These are phyloP conservation scores for Paramyrothecium sp. DNA, from an alignment of 2,329 filamentous ascomycete species.

Conservation along the genomic window DNA sequence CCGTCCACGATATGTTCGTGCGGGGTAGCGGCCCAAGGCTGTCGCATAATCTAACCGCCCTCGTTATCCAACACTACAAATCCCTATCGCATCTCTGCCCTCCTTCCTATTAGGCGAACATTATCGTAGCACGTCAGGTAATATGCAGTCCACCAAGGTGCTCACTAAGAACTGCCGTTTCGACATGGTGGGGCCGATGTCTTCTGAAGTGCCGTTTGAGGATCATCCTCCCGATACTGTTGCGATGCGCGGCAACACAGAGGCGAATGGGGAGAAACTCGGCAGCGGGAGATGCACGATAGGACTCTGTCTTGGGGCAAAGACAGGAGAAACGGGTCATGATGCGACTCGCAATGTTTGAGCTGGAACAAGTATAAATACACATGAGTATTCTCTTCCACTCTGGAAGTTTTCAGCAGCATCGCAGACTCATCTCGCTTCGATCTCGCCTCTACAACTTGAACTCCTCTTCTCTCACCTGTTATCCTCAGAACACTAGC, in stretches of 20 bases:
- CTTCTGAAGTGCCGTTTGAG: neutral
- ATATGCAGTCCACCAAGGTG: neutral
- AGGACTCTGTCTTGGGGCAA: neutral
- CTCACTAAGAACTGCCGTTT: neutral
- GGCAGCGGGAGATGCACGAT: neutral
- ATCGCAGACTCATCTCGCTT: neutral
- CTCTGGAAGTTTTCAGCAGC: neutral
- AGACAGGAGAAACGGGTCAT: neutral
- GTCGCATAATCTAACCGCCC: neutral
- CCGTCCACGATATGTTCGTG: too few species aligned
- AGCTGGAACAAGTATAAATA: neutral
- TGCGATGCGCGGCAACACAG: neutral
- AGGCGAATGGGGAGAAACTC: neutral
- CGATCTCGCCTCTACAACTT: neutral
- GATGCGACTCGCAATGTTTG: neutral
- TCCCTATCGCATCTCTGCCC: neutral
- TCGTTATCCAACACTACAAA: neutral
- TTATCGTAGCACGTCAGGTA: neutral
- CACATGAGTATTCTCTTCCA: neutral
- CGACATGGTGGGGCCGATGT: neutral
- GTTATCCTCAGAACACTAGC: slow-evolving; percentile 19
- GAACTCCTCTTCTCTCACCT: neutral
- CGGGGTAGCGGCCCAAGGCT: neutral
- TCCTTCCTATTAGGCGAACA: neutral
- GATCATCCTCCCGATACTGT: neutral